A percentile compares a stretch with the other conserved stretches of the same genome.
These are phyloP conservation scores for Penicillium coffeae DNA, from an alignment of 495 filamentous ascomycete genomes.

Conservation along the genomic window DNA sequence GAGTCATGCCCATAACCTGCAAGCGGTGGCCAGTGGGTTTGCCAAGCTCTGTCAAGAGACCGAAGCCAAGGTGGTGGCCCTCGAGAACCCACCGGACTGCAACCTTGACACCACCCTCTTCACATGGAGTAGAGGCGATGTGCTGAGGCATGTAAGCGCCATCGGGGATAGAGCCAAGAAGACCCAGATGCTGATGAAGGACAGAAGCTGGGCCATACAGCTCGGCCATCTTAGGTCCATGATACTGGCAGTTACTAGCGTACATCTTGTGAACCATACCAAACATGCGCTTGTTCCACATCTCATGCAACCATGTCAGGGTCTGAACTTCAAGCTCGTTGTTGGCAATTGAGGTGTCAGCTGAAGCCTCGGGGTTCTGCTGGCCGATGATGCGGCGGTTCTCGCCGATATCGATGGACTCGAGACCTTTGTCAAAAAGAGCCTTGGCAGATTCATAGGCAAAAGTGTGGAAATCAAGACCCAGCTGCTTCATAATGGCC, in stretches of 20 bases:
- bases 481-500: constrained; percentile 5
- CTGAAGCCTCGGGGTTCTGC: not conserved
- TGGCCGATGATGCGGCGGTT: constrained; percentile 5
- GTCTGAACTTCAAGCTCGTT: constrained; percentile 3
- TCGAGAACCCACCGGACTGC: constrained; percentile 2
- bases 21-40: constrained; percentile 3
- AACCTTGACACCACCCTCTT: constrained; percentile 4
- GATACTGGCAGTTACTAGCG: constrained; percentile 2
- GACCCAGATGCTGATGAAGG: constrained; percentile 4
- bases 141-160: constrained; percentile 6
- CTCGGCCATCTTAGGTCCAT: constrained; percentile 5
- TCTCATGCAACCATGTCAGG: not conserved
- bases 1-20: constrained; percentile 4
- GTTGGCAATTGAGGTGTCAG: constrained; percentile 2
- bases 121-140: not conserved
- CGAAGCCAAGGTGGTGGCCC: constrained; percentile 4
- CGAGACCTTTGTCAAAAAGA: constrained; percentile 2
- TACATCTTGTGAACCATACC: constrained; percentile 1
- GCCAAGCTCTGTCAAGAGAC: not conserved
- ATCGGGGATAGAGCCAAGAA: constrained; percentile 5
- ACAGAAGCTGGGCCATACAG: constrained; percentile 2
- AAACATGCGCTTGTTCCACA: constrained; percentile 5
- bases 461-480: not conserved
- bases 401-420: constrained; percentile 5
- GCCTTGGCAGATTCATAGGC: constrained; percentile 1